These are phyloP conservation scores for Ceratorhiza oryzae-sativae DNA, from an alignment of 1,284 basidiomycete genomes.

Conservation along the genomic window DNA sequence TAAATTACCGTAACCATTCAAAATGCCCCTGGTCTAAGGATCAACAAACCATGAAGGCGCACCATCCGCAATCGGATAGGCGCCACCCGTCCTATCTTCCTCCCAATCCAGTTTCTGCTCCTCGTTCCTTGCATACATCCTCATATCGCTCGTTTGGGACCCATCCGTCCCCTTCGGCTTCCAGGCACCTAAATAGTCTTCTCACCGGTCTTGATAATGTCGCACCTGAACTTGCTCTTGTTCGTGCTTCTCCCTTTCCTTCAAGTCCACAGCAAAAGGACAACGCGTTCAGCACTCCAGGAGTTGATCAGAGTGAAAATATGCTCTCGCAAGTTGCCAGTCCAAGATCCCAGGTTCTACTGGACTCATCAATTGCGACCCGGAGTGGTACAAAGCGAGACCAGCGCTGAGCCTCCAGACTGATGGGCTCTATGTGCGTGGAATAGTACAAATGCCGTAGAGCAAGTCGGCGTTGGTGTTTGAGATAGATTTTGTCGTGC, in stretches of 20 bases:
- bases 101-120: slow-evolving; percentile 16
- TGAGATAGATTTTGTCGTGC: slow-evolving; percentile 30
- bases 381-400: slow-evolving; percentile 2
- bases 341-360: slow-evolving; percentile 29
- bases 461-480: slow-evolving; percentile 29
- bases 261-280: background rate
- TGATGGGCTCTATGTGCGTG: background rate
- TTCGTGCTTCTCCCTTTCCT: background rate
- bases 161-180: slow-evolving; percentile 28
- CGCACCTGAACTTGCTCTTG: background rate
- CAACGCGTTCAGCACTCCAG: background rate
- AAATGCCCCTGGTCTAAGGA: background rate
- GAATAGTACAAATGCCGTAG: slow-evolving; percentile 32
- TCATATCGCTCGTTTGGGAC: slow-evolving; percentile 24
- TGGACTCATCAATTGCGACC: slow-evolving; percentile 28
- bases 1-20: background rate
- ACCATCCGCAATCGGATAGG: slow-evolving; percentile 34
- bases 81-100: slow-evolving; percentile 14
- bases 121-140: slow-evolving; percentile 10
- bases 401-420: slow-evolving; percentile 18
- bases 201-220: slow-evolving; percentile 9
- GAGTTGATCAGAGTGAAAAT: background rate
- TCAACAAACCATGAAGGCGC: slow-evolving; percentile 33
- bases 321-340: slow-evolving; percentile 27
- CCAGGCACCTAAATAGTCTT: slow-evolving; percentile 10